Percentiles rank a stretch among this genome's conserved stretches.
Evolutionary conservation across 2,329 filamentous ascomycete genomes (phyloP).

Genomic region (Diaporthe sp.): DNA sequence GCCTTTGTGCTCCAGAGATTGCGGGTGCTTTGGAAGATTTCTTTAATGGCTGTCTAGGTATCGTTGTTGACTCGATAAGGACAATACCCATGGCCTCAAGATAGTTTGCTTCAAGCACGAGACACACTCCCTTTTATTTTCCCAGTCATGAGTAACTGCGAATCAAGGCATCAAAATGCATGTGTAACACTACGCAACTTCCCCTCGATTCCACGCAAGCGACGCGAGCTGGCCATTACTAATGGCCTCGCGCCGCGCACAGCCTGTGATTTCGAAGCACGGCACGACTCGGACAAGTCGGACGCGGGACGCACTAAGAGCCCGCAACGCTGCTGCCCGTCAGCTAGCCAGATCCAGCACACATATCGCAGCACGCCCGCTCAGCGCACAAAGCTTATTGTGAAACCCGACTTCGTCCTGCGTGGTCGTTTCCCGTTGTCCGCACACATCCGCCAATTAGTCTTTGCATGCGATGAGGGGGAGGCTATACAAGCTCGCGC

Average conservation of each 20-base stretch:
- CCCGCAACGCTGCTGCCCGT: neutral
- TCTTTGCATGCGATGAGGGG: neutral
- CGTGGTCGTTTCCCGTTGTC: neutral
- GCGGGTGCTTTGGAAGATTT: neutral
- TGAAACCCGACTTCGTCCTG: neutral
- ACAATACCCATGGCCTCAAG: neutral
- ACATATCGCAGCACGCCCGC: neutral
- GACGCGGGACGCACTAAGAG: neutral
- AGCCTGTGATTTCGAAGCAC: slow-evolving; percentile 10
- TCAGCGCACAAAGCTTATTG: neutral
- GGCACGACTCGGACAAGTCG: neutral
- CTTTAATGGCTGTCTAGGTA: neutral
- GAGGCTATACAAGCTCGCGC: neutral
- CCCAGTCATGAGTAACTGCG: too few species aligned
- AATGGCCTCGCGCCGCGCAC: neutral
- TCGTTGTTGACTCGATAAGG: neutral
- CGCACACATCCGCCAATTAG: neutral
- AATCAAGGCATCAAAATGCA: neutral
- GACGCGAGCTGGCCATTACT: neutral
- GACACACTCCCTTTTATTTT: neutral
- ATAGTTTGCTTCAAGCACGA: neutral
- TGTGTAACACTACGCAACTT: neutral
- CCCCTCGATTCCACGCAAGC: neutral
- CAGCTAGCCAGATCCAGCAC: neutral
- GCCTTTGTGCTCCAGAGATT: neutral